Evolutionary conservation across 164 flowering plant genomes (phyloP).

Genomic region (Paratinospora sagittata): DNA sequence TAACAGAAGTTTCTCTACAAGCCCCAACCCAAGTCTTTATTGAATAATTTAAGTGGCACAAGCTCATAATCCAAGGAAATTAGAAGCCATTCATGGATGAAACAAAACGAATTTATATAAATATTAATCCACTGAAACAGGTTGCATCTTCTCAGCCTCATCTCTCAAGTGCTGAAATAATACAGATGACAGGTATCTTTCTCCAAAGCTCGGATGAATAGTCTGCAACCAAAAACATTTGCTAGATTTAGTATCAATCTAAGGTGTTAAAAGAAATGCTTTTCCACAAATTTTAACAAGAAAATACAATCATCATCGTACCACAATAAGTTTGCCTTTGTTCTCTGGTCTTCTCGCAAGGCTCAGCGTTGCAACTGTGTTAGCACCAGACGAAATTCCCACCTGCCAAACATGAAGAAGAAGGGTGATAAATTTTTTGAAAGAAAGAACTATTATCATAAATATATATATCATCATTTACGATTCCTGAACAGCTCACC

Average conservation of each 20-base stretch:
- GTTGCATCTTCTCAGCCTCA: slow-evolving; percentile 85
- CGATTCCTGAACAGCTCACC: neutral
- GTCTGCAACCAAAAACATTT: slow-evolving; percentile 41
- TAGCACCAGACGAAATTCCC: slow-evolving; percentile 96
- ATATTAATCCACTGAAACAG: slow-evolving; percentile 74
- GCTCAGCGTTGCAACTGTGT: slow-evolving; percentile 81
- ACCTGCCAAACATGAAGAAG: slow-evolving; percentile 39
- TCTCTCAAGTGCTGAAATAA: slow-evolving; percentile 76
- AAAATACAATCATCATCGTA: slow-evolving; percentile 23
- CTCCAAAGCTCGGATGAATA: slow-evolving; percentile 87
- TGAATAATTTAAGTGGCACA: neutral
- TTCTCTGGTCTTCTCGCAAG: slow-evolving; percentile 93
- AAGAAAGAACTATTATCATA: neutral
- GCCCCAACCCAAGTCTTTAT: neutral
- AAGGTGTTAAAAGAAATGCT: neutral
- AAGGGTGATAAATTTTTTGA: neutral
- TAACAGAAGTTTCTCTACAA: too few species aligned
- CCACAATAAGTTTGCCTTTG: slow-evolving; percentile 98
- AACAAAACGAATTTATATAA: neutral
- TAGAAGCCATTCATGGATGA: neutral
- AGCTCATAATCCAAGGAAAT: neutral
- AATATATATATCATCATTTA: neutral
- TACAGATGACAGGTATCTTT: slow-evolving; percentile 85
- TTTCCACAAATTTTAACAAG: neutral
- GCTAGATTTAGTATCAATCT: neutral